Percentiles rank a stretch among this genome's conserved stretches.
Evolutionary conservation across 2,329 filamentous ascomycete genomes (phyloP).

Genomic region (Fonsecaea erecta): DNA sequence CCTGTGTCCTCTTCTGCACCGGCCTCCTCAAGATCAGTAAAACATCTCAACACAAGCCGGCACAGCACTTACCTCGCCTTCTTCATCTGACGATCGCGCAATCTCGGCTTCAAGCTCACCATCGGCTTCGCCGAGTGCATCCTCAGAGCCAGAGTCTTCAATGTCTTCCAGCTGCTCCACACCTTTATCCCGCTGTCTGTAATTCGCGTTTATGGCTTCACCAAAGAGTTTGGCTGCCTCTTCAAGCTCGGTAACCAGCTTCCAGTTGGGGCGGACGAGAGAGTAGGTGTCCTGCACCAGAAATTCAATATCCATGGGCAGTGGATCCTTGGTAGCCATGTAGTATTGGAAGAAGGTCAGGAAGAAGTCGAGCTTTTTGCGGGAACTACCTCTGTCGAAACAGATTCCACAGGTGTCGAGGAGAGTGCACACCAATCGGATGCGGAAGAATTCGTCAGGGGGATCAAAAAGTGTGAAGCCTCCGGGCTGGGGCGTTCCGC

Average conservation of each 20-base stretch:
- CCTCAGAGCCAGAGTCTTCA: conserved; percentile 74
- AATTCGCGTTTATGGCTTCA: conserved; percentile 86
- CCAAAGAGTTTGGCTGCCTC: conserved; percentile 85
- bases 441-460: conserved; percentile 94
- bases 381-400: conserved; percentile 89
- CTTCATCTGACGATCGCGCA: conserved; percentile 53
- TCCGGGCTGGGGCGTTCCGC: conserved; percentile 79
- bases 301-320: conserved; percentile 98
- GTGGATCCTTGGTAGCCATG: conserved; percentile 81
- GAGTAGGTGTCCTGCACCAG: conserved; percentile 91
- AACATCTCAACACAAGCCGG: background rate
- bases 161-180: conserved; percentile 74
- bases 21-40: conserved; percentile 41
- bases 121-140: conserved; percentile 69
- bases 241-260: conserved; percentile 75
- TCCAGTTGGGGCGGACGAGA: conserved; percentile 88
- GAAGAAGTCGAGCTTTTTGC: conserved; percentile 98
- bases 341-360: conserved; percentile 95
- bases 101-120: conserved; percentile 61
- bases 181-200: conserved; percentile 75
- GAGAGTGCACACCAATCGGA: conserved; percentile 84
- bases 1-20: conserved; percentile 45
- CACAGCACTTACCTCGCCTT: conserved; percentile 47
- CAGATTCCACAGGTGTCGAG: conserved; percentile 96
- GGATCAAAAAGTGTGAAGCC: conserved; percentile 78